These are phyloP conservation scores for Eimeria brunetti DNA, from an alignment of 169 alveolate genomes.

Conservation along the genomic window DNA sequence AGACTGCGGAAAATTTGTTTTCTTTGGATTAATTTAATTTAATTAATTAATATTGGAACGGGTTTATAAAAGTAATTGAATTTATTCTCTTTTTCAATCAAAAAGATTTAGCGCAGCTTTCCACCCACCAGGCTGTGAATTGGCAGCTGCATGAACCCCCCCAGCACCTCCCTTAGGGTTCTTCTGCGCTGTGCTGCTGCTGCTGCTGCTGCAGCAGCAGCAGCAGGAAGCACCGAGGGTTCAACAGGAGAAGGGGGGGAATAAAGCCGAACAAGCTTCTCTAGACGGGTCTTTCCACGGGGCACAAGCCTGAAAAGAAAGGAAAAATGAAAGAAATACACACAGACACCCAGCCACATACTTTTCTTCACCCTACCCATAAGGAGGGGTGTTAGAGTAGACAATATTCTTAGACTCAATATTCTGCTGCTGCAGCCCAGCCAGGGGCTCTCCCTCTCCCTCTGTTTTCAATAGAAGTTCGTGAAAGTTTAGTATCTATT, in stretches of 20 bases:
- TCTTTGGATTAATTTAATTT: neutral
- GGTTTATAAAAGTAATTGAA: neutral
- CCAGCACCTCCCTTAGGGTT: slow-evolving; percentile 1
- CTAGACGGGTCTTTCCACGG: neutral
- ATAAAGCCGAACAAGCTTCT: neutral
- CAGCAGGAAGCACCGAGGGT: neutral
- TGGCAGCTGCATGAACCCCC: slow-evolving; percentile 38
- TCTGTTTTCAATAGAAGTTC: neutral
- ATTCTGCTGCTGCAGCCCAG: slow-evolving; percentile 36
- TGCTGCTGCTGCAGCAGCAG: neutral
- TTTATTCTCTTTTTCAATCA: neutral
- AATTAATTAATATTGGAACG: too few relatives aligned
- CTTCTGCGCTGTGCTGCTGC: neutral
- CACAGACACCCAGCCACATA: neutral
- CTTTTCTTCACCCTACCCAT: neutral
- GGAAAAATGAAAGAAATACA: neutral
- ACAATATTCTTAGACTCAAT: slow-evolving; percentile 17
- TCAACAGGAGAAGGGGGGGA: neutral
- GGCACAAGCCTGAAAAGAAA: neutral
- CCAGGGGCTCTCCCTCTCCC: neutral
- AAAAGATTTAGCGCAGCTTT: neutral
- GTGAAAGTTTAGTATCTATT: neutral
- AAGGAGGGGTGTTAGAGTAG: slow-evolving; percentile 28
- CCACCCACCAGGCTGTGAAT: slow-evolving; percentile 3
- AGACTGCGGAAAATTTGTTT: neutral